These are phyloP conservation scores for Paraconiothyrium sp. DNA, from an alignment of 2,329 filamentous ascomycete species.

Conservation along the genomic window DNA sequence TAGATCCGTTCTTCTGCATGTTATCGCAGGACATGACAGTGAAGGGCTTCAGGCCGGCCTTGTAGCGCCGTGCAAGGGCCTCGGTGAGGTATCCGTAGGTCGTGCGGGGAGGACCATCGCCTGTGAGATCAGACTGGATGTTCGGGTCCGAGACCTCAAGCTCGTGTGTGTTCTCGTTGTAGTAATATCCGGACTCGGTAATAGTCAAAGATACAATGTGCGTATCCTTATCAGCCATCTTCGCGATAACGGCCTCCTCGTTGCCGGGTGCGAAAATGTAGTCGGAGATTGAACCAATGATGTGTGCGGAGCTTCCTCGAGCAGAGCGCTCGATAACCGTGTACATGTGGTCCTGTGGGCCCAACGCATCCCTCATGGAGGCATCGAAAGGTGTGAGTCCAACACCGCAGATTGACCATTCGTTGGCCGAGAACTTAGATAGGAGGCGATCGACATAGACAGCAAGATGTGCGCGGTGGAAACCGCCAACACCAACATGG, in stretches of 20 bases:
- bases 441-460: slow-evolving; percentile 40
- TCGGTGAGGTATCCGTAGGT: slow-evolving; percentile 40
- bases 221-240: slow-evolving; percentile 41
- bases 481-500: slow-evolving; percentile 41
- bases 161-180: slow-evolving; percentile 43
- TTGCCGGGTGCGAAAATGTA: slow-evolving; percentile 42
- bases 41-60: slow-evolving; percentile 38
- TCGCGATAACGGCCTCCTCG: slow-evolving; percentile 39
- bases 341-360: slow-evolving; percentile 39
- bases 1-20: slow-evolving; percentile 43
- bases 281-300: slow-evolving; percentile 39
- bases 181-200: slow-evolving; percentile 42
- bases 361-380: slow-evolving; percentile 36
- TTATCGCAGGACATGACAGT: slow-evolving; percentile 44
- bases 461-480: slow-evolving; percentile 41
- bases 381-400: slow-evolving; percentile 39
- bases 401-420: slow-evolving; percentile 43
- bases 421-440: slow-evolving; percentile 34
- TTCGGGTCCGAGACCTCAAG: slow-evolving; percentile 37
- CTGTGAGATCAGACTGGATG: slow-evolving; percentile 35
- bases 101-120: slow-evolving; percentile 34
- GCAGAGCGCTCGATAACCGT: slow-evolving; percentile 39
- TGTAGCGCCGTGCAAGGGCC: slow-evolving; percentile 36
- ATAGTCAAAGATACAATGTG: slow-evolving; percentile 44
- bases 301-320: slow-evolving; percentile 33